Conservation (phyloP, 2,329 filamentous ascomycete genomes). For the Plectosphaerella plurivora region DNA sequence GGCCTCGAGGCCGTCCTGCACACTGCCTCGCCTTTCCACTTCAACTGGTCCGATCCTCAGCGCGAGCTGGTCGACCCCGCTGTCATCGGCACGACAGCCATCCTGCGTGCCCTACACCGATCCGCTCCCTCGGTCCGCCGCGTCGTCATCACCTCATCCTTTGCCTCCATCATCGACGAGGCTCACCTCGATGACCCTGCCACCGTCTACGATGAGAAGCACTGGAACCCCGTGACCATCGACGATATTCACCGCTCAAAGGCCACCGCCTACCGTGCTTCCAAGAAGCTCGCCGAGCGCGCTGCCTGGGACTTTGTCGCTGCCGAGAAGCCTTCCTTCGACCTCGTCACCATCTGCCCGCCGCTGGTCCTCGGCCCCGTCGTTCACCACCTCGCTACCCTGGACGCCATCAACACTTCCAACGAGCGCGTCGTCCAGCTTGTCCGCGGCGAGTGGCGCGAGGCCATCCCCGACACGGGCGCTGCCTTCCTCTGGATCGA, state of each 20-base stretch:
- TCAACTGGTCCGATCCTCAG: conserved; percentile 45
- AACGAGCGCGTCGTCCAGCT: conserved; percentile 46
- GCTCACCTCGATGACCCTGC: conserved; percentile 28
- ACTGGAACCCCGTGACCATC: conserved; percentile 50
- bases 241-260: conserved; percentile 34
- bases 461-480: conserved; percentile 34
- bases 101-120: conserved; percentile 65
- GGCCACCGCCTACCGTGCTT: conserved; percentile 46
- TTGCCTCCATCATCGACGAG: conserved; percentile 45
- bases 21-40: conserved; percentile 58
- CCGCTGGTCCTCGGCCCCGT: conserved; percentile 36
- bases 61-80: conserved; percentile 55
- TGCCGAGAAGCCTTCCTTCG: conserved; percentile 37
- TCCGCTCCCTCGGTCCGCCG: conserved; percentile 58
- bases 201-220: conserved; percentile 39
- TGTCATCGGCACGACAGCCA: conserved; percentile 58
- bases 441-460: conserved; percentile 45
- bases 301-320: conserved; percentile 49
- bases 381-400: conserved; percentile 10
- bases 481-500: conserved; percentile 46
- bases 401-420: conserved; percentile 46
- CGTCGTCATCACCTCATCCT: conserved; percentile 60
- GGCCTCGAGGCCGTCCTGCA: conserved; percentile 54
- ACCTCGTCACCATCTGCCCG: conserved; percentile 50
- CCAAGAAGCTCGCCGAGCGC: conserved; percentile 50